A percentile compares a stretch with the other conserved stretches of the same genome.
Conservation (phyloP, 2,329 filamentous ascomycete genomes). For the Curvularia eragrostidis region DNA sequence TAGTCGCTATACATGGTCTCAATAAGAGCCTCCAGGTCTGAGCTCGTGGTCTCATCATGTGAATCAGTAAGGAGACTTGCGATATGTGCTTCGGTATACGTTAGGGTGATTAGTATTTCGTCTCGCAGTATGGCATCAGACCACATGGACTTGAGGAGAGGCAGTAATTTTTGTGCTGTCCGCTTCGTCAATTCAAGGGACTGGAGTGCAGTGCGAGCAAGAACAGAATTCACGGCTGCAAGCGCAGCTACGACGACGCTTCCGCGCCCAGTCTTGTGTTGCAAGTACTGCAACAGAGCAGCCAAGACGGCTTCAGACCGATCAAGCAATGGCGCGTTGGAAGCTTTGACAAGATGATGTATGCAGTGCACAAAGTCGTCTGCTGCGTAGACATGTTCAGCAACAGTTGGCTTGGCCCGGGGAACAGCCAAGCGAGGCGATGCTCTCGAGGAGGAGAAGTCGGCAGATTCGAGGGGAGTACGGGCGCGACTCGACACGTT, state of each 20-base stretch:
- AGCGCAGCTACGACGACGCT: conserved; percentile 78
- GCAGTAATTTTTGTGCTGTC: conserved; percentile 68
- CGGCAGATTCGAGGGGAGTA: conserved; percentile 42
- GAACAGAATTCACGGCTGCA: conserved; percentile 73
- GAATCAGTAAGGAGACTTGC: conserved; percentile 37
- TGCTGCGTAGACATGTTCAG: conserved; percentile 34
- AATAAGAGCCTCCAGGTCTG: conserved; percentile 67
- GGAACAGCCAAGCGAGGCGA: conserved; percentile 32
- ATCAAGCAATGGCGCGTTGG: conserved; percentile 70
- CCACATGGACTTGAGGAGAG: conserved; percentile 80
- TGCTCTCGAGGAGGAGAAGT: conserved; percentile 31
- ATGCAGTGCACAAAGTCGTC: conserved; percentile 66
- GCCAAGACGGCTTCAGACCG: conserved; percentile 64
- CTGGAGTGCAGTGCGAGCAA: conserved; percentile 72
- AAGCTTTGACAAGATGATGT: conserved; percentile 66
- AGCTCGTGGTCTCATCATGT: conserved; percentile 36
- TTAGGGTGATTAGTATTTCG: conserved; percentile 75
- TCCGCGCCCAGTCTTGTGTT: conserved; percentile 65
- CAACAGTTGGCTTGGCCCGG: conserved; percentile 27
- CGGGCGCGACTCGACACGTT: conserved; percentile 38
- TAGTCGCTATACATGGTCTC: conserved; percentile 82
- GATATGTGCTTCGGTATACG: conserved; percentile 61
- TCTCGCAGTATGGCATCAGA: conserved; percentile 68
- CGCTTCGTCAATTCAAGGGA: conserved; percentile 67
- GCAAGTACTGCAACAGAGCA: conserved; percentile 67